Percentiles rank a stretch among this genome's conserved stretches.
Conservation (phyloP, 352 stramenopile genomes). For the Phytophthora pistaciae region DNA sequence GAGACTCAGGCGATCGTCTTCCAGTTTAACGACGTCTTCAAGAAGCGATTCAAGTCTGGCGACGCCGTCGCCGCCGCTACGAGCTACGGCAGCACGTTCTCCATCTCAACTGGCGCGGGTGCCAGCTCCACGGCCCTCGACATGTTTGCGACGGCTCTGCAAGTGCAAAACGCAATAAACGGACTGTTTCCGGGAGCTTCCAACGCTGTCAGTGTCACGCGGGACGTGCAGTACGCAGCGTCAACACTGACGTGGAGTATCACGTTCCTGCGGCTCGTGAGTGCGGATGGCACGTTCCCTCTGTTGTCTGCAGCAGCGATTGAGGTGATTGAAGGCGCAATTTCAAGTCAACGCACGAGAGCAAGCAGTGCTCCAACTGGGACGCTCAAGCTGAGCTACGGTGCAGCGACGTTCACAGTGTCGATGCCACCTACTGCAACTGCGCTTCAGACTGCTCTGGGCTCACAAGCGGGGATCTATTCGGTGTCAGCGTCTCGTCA, state of each 20-base stretch:
- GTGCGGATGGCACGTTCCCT: slow-evolving; percentile 43
- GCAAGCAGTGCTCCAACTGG: slow-evolving; percentile 42
- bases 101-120: slow-evolving; percentile 31
- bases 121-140: slow-evolving; percentile 42
- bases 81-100: slow-evolving; percentile 58
- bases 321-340: slow-evolving; percentile 52
- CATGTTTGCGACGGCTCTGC: slow-evolving; percentile 53
- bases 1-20: slow-evolving; percentile 63
- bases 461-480: slow-evolving; percentile 47
- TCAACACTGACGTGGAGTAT: slow-evolving; percentile 61
- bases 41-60: slow-evolving; percentile 45
- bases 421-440: slow-evolving; percentile 24
- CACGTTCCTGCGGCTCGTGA: slow-evolving; percentile 59
- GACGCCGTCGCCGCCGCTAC: slow-evolving; percentile 37
- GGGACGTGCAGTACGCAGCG: slow-evolving; percentile 38
- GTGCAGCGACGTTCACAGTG: slow-evolving; percentile 20
- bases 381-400: slow-evolving; percentile 56
- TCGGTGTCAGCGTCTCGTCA: slow-evolving; percentile 31
- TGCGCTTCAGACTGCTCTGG: slow-evolving; percentile 45
- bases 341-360: slow-evolving; percentile 27
- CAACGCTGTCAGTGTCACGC: slow-evolving; percentile 41
- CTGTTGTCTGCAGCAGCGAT: slow-evolving; percentile 39
- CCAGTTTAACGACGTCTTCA: slow-evolving; percentile 61
- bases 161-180: slow-evolving; percentile 58
- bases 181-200: slow-evolving; percentile 33